phyloP scores from a whole-genome alignment of 176 grass and related monocot species.

The Neostapfia colusana region DNA sequence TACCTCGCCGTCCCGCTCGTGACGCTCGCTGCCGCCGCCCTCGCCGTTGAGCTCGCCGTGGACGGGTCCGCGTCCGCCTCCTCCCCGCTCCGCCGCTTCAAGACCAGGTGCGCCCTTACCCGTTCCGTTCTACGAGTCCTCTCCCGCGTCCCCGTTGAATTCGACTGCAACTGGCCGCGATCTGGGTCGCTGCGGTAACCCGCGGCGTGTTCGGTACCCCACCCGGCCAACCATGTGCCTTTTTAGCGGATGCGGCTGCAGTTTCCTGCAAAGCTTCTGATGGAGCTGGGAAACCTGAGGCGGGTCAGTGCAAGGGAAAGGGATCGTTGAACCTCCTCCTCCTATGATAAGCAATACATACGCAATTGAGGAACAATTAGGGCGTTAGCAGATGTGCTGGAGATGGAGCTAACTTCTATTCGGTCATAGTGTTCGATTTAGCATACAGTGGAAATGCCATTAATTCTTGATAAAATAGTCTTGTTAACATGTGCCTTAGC shows the following conservation, averaged over 20 bases:
- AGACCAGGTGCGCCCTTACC: slow-evolving; percentile 47
- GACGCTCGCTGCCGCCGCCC: slow-evolving; percentile 50
- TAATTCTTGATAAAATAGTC: not conserved
- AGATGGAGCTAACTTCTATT: not conserved
- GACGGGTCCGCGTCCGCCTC: slow-evolving; percentile 33
- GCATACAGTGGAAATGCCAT: not conserved
- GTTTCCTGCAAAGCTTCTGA: not conserved
- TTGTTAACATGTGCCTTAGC: not conserved
- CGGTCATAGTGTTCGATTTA: not conserved
- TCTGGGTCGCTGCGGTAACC: not conserved
- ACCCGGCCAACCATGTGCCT: not conserved
- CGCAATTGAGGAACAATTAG: not conserved
- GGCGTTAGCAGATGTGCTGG: not conserved
- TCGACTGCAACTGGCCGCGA: not conserved
- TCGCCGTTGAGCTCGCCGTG: slow-evolving; percentile 65
- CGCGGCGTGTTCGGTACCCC: not conserved
- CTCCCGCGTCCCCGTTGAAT: not conserved
- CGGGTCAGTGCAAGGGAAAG: not conserved
- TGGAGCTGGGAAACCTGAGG: not conserved
- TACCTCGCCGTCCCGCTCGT: slow-evolving; percentile 51
- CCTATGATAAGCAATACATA: not conserved
- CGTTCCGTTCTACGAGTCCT: no score
- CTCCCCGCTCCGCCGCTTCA: slow-evolving; percentile 53
- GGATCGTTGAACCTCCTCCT: not conserved
- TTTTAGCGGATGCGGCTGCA: not conserved